A percentile compares a stretch with the other conserved stretches of the same genome.
Evolutionary conservation across 805 yeast species (phyloP).

Genomic region (Hagleromyces aurorensis): DNA sequence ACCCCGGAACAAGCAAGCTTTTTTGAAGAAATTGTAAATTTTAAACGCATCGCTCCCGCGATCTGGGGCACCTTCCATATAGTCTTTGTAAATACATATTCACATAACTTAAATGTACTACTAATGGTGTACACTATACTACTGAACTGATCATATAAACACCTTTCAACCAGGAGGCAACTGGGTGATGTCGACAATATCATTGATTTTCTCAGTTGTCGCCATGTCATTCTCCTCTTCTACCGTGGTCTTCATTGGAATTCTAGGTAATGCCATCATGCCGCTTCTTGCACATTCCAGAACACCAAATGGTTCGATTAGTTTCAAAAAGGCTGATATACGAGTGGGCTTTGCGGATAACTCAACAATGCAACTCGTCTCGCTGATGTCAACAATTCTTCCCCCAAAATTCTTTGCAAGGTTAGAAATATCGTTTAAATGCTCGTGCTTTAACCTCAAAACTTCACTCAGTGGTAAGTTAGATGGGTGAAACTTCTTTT

Average conservation of each 20-base stretch:
- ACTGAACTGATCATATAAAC: no score
- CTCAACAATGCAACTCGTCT: constrained; percentile 90
- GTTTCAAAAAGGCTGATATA: constrained; percentile 74
- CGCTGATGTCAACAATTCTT: constrained; percentile 82
- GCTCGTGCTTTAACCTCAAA: constrained; percentile 86
- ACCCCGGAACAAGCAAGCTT: constrained; percentile 47
- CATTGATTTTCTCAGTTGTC: constrained; percentile 43
- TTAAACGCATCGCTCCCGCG: no score
- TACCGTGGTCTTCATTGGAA: constrained; percentile 60
- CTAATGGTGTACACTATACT: no score
- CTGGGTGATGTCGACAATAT: constrained; percentile 77
- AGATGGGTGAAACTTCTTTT: constrained; percentile 69
- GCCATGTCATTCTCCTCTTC: constrained; percentile 46
- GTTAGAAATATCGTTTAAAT: constrained; percentile 74
- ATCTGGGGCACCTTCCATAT: no score
- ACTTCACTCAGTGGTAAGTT: constrained; percentile 88
- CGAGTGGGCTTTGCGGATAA: constrained; percentile 90
- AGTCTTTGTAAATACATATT: background rate
- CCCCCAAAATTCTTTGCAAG: constrained; percentile 88
- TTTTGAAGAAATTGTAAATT: constrained; percentile 26
- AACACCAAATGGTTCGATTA: constrained; percentile 92
- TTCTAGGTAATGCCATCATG: constrained; percentile 97
- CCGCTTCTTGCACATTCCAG: constrained; percentile 96
- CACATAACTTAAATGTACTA: no score
- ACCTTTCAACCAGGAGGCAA: constrained; percentile 97